Base-by-base conservation (phyloP, 306 rosid genomes). In the Castanea crenata region DNA sequence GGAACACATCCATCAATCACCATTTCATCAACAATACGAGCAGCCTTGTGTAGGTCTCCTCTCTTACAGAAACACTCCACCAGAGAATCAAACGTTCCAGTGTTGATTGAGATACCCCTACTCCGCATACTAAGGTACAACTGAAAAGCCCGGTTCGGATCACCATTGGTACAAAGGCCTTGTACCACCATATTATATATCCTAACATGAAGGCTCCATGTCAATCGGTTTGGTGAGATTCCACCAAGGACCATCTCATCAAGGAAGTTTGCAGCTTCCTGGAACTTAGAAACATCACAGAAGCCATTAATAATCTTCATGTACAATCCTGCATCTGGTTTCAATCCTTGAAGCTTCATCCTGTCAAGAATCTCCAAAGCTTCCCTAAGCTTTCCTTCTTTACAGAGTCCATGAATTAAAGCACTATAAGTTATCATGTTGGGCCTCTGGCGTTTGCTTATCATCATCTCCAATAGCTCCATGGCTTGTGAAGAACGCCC, bases 311-410 rank as follows among this genome's bases (percentile, higher is more conserved):
- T 89, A 76, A 94, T 80, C 85, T 86, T 94, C 83, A 92, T 92
- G 69, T 90, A 92, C 75, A 88, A 62, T 73, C 93, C 98, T 29
- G 93, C 97, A 85, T 88, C 90, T 76, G 98, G 97, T 78, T 84
- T 92, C 89, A 92, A 82, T 3, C 95, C 95, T 75, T 94, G 97
- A 68, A 94, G 91, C 88, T 95, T 91, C 97, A 94, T 92, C 84
- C 92, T 87, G 78, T 94, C 98, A 31, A 94, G 90, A 86, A 94
- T 85, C 86, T 94, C 95, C 73, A 86, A 81, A 56, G 97, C 97
- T 84, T 90, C 91, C 68, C 44, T 80, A 57, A 90, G 85, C 78
- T 88, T 94, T 68, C 93, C 90, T 78, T 94, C 97, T 77, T 83
- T 86, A 38, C 95, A 91, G 78, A 94, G 84, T 82, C 98, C 97